Evolutionary conservation across 495 filamentous ascomycete genomes (phyloP).

Genomic region (Immersiella caudata): DNA sequence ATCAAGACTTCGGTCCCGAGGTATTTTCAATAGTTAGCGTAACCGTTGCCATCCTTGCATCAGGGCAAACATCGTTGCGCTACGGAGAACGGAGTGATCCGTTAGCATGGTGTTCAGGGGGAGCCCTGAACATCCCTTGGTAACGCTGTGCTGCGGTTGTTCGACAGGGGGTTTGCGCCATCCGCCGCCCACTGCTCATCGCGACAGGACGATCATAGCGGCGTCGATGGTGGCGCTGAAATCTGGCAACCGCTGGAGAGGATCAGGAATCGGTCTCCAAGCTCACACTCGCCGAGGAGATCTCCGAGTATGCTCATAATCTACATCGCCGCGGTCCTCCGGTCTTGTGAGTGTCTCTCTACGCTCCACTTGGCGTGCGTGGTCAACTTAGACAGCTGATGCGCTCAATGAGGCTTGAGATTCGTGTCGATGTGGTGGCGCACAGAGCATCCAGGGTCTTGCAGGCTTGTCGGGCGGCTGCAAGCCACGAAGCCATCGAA

Average conservation of each 20-base stretch:
- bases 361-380: not conserved
- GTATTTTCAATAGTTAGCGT: not conserved
- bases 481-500: constrained; percentile 18
- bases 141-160: not conserved
- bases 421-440: constrained; percentile 13
- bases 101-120: not conserved
- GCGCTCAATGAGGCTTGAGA: constrained; percentile 16
- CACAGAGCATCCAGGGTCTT: constrained; percentile 4
- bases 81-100: not conserved
- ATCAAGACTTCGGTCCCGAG: not conserved
- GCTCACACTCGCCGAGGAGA: too few relatives aligned
- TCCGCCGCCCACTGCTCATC: constrained; percentile 3
- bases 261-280: not conserved
- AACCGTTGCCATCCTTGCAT: not conserved
- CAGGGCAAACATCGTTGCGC: not conserved
- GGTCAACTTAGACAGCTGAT: constrained; percentile 14
- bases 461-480: constrained; percentile 13
- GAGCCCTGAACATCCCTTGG: not conserved
- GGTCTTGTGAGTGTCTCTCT: too few relatives aligned
- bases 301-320: too few relatives aligned
- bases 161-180: constrained; percentile 20
- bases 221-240: constrained; percentile 20
- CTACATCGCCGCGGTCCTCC: too few relatives aligned
- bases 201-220: constrained; percentile 18
- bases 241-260: constrained; percentile 1